Evolutionary conservation across 139 green algal species (phyloP), one percentile per base, ranked within the genome.

Genomic region (Volvox africanus): DNA sequence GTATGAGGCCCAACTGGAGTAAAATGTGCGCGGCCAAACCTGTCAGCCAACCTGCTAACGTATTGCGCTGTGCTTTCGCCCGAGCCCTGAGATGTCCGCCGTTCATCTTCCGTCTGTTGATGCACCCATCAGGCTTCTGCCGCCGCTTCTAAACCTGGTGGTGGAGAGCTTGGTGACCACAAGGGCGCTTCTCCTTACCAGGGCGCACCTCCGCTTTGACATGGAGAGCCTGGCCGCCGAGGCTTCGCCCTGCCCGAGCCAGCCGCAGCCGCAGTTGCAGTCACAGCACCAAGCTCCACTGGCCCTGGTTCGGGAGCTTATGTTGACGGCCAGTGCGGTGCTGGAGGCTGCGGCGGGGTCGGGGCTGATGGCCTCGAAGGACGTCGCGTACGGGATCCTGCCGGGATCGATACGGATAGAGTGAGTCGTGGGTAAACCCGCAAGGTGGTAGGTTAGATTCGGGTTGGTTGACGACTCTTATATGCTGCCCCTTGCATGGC

Each of bases 341-440:
- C 6, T 87, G 82, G 19, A 21, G 18, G 30, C n/a, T 20, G 61
- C 82, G 1, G 55, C 82, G 30, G 61, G 62, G 13, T 61, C 30
- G 3, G 82, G 32, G 0, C 61, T 87, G 55, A 6, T 87, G 61
- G 82, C 82, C 18, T 32, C 30, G 32, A 69, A 61, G 82, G 82
- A 77, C 18, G 61, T 77, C n/a, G 82, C 82, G 22, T 22, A 20
- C 61, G 32, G 32, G 14, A 61, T 62, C 9, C 30, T 30, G 16
- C n/a, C 21, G 82, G 82, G 82, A 55, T 61, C 82, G 11, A 61
- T 87, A 24, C 61, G 62, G 30, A 87, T 87, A n/a, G 82, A 87
- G 82, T 87, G 82, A 87, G 21, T 28, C 6, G 65, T 73, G 65
- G 2, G 65, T 5, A 55, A 55, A 55, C 9, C 44, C 44, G 44